Conservation (phyloP, 768 basidiomycete genomes). For the Kwoniella dendrophila region DNA sequence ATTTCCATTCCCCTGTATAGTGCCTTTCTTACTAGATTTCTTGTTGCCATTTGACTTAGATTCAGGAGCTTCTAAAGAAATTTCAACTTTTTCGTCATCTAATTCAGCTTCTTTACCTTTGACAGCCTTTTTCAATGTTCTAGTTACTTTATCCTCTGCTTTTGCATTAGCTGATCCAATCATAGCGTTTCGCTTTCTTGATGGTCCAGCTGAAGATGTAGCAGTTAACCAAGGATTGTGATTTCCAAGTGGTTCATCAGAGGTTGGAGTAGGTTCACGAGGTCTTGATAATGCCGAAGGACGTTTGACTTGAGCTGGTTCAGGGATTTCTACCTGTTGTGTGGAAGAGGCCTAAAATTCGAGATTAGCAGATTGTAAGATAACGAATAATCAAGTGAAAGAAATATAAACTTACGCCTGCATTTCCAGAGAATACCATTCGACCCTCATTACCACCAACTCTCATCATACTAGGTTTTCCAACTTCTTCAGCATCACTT, state of each 20-base stretch:
- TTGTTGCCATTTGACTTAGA: conserved; percentile 13
- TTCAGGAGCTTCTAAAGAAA: conserved; percentile 67
- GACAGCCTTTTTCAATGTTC: conserved; percentile 70
- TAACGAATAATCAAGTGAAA: background rate
- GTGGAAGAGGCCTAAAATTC: conserved; percentile 1
- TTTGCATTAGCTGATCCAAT: conserved; percentile 61
- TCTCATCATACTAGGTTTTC: conserved; percentile 40
- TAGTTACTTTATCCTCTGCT: conserved; percentile 67
- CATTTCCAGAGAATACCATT: conserved; percentile 54
- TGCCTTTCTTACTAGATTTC: conserved; percentile 44
- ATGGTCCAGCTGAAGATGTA: conserved; percentile 59
- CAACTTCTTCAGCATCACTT: conserved; percentile 36
- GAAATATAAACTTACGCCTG: conserved; percentile 25
- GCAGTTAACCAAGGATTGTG: conserved; percentile 80
- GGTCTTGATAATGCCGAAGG: conserved; percentile 23
- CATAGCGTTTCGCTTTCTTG: conserved; percentile 74
- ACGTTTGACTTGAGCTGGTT: conserved; percentile 17
- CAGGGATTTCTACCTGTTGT: background rate
- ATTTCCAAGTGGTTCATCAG: conserved; percentile 22
- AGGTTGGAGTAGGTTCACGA: conserved; percentile 37
- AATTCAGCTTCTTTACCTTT: conserved; percentile 73
- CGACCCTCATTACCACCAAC: conserved; percentile 57
- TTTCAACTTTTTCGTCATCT: conserved; percentile 80
- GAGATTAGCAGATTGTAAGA: background rate
- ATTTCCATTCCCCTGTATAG: conserved; percentile 5